These are phyloP conservation scores for Canariomyces notabilis DNA, from an alignment of 2,329 filamentous ascomycete genomes.

Conservation along the genomic window DNA sequence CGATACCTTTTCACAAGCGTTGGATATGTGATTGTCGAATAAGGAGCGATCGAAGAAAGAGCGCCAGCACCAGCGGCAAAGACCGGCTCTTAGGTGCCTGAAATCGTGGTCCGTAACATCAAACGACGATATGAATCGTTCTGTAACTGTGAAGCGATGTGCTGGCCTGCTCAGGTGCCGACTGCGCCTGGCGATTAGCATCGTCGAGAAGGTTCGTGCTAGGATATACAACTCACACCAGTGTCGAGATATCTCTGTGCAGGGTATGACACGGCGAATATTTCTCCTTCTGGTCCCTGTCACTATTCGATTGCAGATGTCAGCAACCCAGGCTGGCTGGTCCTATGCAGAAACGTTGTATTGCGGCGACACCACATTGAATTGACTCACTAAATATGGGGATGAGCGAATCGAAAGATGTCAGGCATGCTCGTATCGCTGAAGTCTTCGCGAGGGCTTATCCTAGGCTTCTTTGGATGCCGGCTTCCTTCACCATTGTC, in stretches of 20 bases:
- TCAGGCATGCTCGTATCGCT: slow-evolving; percentile 27
- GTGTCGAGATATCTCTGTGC: slow-evolving; percentile 32
- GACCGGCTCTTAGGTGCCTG: slow-evolving; percentile 27
- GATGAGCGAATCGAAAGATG: slow-evolving; percentile 27
- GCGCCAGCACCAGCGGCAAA: slow-evolving; percentile 32
- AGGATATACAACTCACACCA: slow-evolving; percentile 27
- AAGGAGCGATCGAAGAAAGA: slow-evolving; percentile 23
- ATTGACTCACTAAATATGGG: slow-evolving; percentile 26
- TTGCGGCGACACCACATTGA: slow-evolving; percentile 12
- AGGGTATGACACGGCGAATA: slow-evolving; percentile 31
- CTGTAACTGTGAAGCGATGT: slow-evolving; percentile 28
- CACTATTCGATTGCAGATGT: slow-evolving; percentile 20
- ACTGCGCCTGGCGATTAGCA: slow-evolving; percentile 18
- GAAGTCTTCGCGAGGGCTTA: slow-evolving; percentile 19
- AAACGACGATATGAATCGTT: slow-evolving; percentile 29
- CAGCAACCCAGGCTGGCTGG: slow-evolving; percentile 17
- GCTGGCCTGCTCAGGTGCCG: slow-evolving; percentile 31
- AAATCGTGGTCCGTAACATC: slow-evolving; percentile 23
- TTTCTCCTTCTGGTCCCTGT: slow-evolving; percentile 25
- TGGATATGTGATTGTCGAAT: slow-evolving; percentile 27
- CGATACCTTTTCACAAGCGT: slow-evolving; percentile 25
- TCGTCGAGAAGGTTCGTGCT: neutral
- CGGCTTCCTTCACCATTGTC: slow-evolving; percentile 13
- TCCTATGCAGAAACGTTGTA: neutral
- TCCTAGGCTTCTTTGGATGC: slow-evolving; percentile 21